phyloP scores from a whole-genome alignment of 2,329 filamentous ascomycete genomes.

The Cladobotryum protrusum region DNA sequence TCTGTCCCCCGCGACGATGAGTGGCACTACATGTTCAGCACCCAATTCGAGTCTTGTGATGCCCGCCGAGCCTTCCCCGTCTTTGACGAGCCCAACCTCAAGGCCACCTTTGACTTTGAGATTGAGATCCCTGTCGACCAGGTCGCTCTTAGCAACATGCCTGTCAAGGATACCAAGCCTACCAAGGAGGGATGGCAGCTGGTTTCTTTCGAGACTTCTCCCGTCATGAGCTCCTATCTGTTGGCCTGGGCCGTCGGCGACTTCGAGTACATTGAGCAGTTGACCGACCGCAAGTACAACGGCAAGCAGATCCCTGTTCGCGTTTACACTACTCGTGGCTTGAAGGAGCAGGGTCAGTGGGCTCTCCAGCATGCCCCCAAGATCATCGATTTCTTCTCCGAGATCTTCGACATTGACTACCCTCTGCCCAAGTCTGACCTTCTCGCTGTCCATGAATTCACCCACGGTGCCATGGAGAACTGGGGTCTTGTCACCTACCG shows the following conservation, averaged over 20 bases:
- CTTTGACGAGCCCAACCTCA: constrained; percentile 96
- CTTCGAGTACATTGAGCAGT: constrained; percentile 92
- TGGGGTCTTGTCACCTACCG: constrained; percentile 96
- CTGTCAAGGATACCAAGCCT: constrained; percentile 63
- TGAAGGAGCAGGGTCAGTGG: constrained; percentile 86
- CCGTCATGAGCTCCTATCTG: constrained; percentile 87
- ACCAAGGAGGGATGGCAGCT: constrained; percentile 59
- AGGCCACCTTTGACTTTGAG: constrained; percentile 90
- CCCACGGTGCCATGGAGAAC: constrained; percentile 83
- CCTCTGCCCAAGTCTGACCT: constrained; percentile 88
- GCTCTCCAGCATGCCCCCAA: constrained; percentile 87
- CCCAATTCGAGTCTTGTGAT: constrained; percentile 96
- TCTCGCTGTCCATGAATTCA: constrained; percentile 90
- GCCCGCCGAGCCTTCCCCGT: constrained; percentile 93
- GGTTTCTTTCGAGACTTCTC: constrained; percentile 76
- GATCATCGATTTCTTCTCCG: constrained; percentile 94
- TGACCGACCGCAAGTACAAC: constrained; percentile 84
- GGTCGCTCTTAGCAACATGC: constrained; percentile 93
- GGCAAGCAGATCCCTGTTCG: constrained; percentile 87
- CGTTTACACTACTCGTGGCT: constrained; percentile 91
- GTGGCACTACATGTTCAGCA: constrained; percentile 76
- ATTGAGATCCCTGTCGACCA: constrained; percentile 87
- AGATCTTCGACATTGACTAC: constrained; percentile 89
- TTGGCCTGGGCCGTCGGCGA: constrained; percentile 93
- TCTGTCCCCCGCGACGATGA: constrained; percentile 71